These are phyloP conservation scores for Aspergillus carlsbadensis DNA, from an alignment of 495 filamentous ascomycete genomes.

Conservation along the genomic window DNA sequence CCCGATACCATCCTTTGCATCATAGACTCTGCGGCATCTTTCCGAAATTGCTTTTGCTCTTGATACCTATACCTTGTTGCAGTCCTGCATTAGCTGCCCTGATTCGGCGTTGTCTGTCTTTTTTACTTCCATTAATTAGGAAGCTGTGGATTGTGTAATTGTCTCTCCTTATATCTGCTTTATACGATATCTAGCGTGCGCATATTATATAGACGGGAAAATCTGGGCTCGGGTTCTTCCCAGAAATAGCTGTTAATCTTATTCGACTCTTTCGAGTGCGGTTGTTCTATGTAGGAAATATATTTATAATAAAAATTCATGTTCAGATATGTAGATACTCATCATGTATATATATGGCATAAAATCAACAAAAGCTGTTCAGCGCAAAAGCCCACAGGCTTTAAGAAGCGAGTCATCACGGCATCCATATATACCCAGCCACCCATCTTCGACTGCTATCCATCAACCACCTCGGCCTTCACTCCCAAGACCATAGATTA, in stretches of 20 bases:
- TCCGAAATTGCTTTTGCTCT: not conserved
- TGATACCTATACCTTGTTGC: not conserved
- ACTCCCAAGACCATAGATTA: not conserved
- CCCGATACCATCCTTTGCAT: constrained; percentile 12
- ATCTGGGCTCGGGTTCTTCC: not conserved
- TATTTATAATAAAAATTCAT: not conserved
- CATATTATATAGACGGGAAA: constrained; percentile 10
- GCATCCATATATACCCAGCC: not conserved
- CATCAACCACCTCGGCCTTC: not conserved
- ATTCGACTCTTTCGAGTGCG: not conserved
- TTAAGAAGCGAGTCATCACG: not conserved
- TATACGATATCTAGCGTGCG: constrained; percentile 4
- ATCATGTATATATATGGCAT: not conserved
- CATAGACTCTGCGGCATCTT: not conserved
- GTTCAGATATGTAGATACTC: not conserved
- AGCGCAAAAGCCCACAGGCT: not conserved
- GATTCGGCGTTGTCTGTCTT: not conserved
- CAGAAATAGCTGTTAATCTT: not conserved
- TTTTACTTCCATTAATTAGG: not conserved
- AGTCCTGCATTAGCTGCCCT: not conserved
- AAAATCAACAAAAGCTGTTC: not conserved
- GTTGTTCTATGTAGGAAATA: no score
- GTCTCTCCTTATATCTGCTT: not conserved
- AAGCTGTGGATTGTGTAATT: not conserved
- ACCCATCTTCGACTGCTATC: not conserved